phyloP scores from a whole-genome alignment of 1,139 yeast species.

The Suhomyces guaymorum region DNA sequence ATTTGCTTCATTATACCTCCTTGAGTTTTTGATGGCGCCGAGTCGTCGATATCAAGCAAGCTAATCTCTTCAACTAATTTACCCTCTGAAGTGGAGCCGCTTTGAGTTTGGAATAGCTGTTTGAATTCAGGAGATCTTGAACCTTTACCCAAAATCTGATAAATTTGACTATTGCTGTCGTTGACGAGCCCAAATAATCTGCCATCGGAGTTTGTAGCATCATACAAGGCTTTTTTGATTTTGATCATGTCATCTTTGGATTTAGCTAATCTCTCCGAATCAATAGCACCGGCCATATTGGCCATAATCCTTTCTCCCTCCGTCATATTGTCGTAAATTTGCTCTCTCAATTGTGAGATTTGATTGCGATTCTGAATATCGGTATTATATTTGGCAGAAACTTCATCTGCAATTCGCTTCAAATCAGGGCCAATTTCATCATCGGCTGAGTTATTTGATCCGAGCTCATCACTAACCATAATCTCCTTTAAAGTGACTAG shows the following conservation, averaged over 20 bases:
- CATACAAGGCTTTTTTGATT: slow-evolving; percentile 63
- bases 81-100: slow-evolving; percentile 9
- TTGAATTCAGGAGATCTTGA: slow-evolving; percentile 33
- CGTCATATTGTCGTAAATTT: slow-evolving; percentile 41
- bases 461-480: slow-evolving; percentile 13
- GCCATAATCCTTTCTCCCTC: slow-evolving; percentile 35
- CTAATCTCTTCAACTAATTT: slow-evolving; percentile 37
- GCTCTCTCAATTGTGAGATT: slow-evolving; percentile 35
- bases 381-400: slow-evolving; percentile 22
- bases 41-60: slow-evolving; percentile 65
- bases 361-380: slow-evolving; percentile 28
- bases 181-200: slow-evolving; percentile 46
- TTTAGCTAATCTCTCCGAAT: slow-evolving; percentile 13
- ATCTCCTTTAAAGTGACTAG: slow-evolving; percentile 54
- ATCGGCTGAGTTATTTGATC: slow-evolving; percentile 1
- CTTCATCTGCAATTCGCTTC: slow-evolving; percentile 28
- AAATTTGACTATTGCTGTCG: slow-evolving; percentile 28
- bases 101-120: slow-evolving; percentile 26
- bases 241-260: slow-evolving; percentile 54
- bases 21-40: slow-evolving; percentile 27
- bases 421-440: slow-evolving; percentile 20
- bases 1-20: slow-evolving; percentile 25
- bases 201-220: slow-evolving; percentile 68
- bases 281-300: slow-evolving; percentile 7
- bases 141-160: slow-evolving; percentile 36